A percentile compares a stretch with the other conserved stretches of the same genome.
phyloP scores from a whole-genome alignment of 306 rosid genomes.

The Erythrophleum fordii region DNA sequence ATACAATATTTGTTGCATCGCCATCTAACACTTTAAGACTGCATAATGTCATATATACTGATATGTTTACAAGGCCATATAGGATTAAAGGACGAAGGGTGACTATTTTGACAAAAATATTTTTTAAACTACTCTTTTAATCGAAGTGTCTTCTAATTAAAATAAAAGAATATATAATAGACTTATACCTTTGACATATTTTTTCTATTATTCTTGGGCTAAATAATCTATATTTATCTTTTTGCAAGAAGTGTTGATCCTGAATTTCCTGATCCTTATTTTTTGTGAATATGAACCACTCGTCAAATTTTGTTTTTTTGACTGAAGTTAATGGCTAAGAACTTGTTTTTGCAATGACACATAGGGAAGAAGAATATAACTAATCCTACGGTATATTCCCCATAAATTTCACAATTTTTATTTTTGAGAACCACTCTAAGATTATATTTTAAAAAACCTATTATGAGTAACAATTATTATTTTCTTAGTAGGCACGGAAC shows the following conservation, averaged over 20 bases:
- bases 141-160: too few relatives aligned
- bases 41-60: too few relatives aligned
- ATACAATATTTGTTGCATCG: too few relatives aligned
- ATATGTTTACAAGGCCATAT: too few relatives aligned
- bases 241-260: neutral
- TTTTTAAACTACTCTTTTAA: too few relatives aligned
- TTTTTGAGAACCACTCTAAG: neutral
- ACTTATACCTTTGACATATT: too few relatives aligned
- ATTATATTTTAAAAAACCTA: neutral
- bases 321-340: neutral
- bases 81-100: too few relatives aligned
- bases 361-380: neutral
- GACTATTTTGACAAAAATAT: too few relatives aligned
- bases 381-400: neutral
- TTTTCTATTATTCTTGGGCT: too few relatives aligned
- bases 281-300: neutral
- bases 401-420: neutral
- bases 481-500: neutral
- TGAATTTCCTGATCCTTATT: neutral
- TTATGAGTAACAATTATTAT: neutral
- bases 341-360: neutral
- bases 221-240: too few relatives aligned
- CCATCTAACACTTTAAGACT: too few relatives aligned
- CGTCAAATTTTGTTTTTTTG: neutral
- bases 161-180: too few relatives aligned